A percentile compares a stretch with the other conserved stretches of the same genome.
phyloP scores from a whole-genome alignment of 192 early-diverging fungal genomes.

The Kappamyces sp. region DNA sequence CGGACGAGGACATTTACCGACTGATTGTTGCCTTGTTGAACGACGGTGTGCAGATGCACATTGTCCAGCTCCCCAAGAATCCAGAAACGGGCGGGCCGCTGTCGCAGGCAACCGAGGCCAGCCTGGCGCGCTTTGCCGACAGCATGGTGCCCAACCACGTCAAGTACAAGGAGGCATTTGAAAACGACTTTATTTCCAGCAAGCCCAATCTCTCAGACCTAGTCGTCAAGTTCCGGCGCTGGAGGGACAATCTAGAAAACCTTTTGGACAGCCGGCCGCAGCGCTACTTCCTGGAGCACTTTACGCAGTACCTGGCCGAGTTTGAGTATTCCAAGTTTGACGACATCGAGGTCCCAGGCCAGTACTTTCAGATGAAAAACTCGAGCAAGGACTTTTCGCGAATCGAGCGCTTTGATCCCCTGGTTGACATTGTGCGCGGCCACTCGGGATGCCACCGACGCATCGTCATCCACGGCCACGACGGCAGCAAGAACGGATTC shows the following conservation, averaged over 20 bases:
- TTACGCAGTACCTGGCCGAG: constrained; percentile 89
- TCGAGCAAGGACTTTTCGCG: constrained; percentile 86
- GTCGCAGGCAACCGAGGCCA: constrained; percentile 64
- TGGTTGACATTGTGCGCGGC: constrained; percentile 77
- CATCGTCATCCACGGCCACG: constrained; percentile 82
- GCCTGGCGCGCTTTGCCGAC: constrained; percentile 84
- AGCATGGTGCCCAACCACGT: constrained; percentile 72
- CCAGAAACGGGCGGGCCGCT: constrained; percentile 58
- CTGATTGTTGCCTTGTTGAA: constrained; percentile 85
- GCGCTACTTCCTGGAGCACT: constrained; percentile 76
- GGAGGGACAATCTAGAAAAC: constrained; percentile 90
- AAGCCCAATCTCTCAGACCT: constrained; percentile 80
- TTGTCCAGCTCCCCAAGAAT: constrained; percentile 64
- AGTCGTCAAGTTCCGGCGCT: constrained; percentile 79
- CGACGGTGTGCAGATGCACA: constrained; percentile 71
- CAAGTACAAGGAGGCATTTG: constrained; percentile 70
- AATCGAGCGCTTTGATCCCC: constrained; percentile 91
- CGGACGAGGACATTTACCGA: constrained; percentile 97
- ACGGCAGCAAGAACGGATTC: constrained; percentile 86
- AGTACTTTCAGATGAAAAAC: constrained; percentile 73
- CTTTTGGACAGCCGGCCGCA: constrained; percentile 77
- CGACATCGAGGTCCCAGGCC: constrained; percentile 97
- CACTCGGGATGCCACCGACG: constrained; percentile 68
- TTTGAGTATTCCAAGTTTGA: constrained; percentile 99
- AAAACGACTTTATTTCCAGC: constrained; percentile 84